phyloP scores from a whole-genome alignment of 805 yeast genomes.

The Candida fluviatilis region DNA sequence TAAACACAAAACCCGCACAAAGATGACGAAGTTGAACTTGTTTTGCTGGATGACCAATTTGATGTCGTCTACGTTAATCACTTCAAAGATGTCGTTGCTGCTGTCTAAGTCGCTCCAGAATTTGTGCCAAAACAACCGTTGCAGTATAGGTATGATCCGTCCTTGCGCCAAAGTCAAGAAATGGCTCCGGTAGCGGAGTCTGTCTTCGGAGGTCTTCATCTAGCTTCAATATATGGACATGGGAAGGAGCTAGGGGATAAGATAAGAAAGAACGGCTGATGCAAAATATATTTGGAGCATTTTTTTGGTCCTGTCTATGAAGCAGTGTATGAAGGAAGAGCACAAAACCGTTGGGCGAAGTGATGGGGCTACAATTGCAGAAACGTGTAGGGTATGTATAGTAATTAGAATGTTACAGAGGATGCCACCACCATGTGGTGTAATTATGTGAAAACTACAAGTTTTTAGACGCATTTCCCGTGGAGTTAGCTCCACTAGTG shows the following conservation, averaged over 20 bases:
- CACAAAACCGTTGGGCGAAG: no score
- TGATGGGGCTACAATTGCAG: no score
- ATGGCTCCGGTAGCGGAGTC: conserved; percentile 54
- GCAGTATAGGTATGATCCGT: conserved; percentile 23
- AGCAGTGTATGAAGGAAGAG: no score
- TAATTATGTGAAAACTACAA: no score
- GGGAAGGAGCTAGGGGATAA: background rate
- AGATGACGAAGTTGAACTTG: conserved; percentile 49
- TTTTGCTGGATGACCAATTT: conserved; percentile 57
- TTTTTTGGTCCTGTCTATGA: no score
- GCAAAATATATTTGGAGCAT: no score
- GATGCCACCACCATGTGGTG: no score
- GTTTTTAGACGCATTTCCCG: no score
- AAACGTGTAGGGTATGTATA: no score
- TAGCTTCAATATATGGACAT: background rate
- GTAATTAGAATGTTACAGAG: no score
- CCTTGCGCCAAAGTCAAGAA: conserved; percentile 54
- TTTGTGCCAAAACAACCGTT: conserved; percentile 25
- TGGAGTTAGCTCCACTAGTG: no score
- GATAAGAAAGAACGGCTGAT: no score
- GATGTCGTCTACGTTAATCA: conserved; percentile 56
- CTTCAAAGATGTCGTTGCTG: conserved; percentile 54
- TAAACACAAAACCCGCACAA: conserved; percentile 35
- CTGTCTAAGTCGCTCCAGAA: conserved; percentile 40
- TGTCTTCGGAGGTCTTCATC: conserved; percentile 79